Evolutionary conservation across 768 basidiomycete genomes (phyloP), one percentile per base, ranked within the genome.

Genomic region (Coprinopsis strossmayeri): DNA sequence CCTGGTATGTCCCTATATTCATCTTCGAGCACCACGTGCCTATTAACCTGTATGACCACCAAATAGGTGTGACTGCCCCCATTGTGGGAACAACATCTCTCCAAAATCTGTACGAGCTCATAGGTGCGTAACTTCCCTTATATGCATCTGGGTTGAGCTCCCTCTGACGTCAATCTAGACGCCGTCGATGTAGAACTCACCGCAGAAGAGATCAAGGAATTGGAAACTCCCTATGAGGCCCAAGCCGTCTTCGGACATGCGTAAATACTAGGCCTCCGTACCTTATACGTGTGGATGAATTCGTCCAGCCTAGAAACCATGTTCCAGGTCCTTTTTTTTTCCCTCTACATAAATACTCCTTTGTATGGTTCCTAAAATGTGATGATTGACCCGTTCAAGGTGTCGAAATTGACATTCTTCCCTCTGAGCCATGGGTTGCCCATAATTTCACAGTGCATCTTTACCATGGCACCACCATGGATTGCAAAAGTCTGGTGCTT

Each of bases 11-110:
- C 13, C 28, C 20, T 9, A 4, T n/a, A 23, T 27, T 32, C n/a
- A 5, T 32, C 5, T 32, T 15, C 17, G 11, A 18, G n/a, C 25
- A 1, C 20, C 10, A 4, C 5, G 47, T 20, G n/a, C n/a, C n/a
- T n/a, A n/a, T 15, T 42, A n/a, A 25, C 26, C 21, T 24, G 2
- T 23, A 15, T 15, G 7, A 17, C 23, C 44, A 17, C 27, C n/a
- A n/a, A n/a, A n/a, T n/a, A 67, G 72, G 64, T 23, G 72, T 83
- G 3, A 65, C 78, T 0, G 80, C 79, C 1, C 82, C 81, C 0
- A 79, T 84, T 55, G 69, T 82, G 27, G 81, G 80, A 0, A 69
- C 73, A 0, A 78, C 76, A 1, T 77, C 71, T 25, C 52, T 74
- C 3, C 65, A 76, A 23, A 77, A 81, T 47, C 60, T 82, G 24